Base-by-base conservation (phyloP, 192 early-diverging fungal species). In the Backusella australiensis region DNA sequence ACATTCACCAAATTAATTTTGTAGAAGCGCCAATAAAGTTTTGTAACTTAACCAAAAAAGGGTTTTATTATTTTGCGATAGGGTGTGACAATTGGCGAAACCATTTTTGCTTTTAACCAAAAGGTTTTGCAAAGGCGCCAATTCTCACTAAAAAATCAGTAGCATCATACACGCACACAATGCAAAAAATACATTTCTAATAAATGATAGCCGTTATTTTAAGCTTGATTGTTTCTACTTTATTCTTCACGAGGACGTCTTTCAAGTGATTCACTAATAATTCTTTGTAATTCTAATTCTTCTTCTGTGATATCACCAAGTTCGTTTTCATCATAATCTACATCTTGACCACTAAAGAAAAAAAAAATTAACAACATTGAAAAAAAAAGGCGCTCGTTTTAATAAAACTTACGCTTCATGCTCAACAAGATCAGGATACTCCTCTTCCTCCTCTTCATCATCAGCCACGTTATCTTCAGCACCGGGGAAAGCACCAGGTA, bases 401-500 rank as follows among this genome's bases (percentile, higher is more conserved):
- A 49, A 5, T 17, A 19, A 59, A 12, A 59, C 67, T 69, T 69
- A 69, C 67, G 2, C 21, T 41, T 41, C 71, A 21, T 53, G 9
- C 5, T 49, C 39, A 29, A 44, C 39, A 44, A 32, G 70, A n/a
- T 71, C 26, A 19, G 41, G 39, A 32, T 71, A 44, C 9, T 72
- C 15, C 2, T 76, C 72, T 1, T 83, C 69, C 0, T 75, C 69
- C 2, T 75, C n/a, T 35, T 49, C 49, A 9, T 52, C 44, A n/a
- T 32, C 46, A 4, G 12, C 32, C 14, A 36, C 21, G 11, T 71
- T 74, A 53, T 82, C 71, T 23, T 85, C 84, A 19, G 73, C 74
- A 63, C 44, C 74, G 14, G 82, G 82, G 36, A 83, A 83, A 14
- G 82, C 73, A 14, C 82, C 82, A 29, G 82, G 82, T 7, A 79